These are phyloP conservation scores for Pseudoperonospora humuli DNA, from an alignment of 352 stramenopile genomes.

Conservation along the genomic window DNA sequence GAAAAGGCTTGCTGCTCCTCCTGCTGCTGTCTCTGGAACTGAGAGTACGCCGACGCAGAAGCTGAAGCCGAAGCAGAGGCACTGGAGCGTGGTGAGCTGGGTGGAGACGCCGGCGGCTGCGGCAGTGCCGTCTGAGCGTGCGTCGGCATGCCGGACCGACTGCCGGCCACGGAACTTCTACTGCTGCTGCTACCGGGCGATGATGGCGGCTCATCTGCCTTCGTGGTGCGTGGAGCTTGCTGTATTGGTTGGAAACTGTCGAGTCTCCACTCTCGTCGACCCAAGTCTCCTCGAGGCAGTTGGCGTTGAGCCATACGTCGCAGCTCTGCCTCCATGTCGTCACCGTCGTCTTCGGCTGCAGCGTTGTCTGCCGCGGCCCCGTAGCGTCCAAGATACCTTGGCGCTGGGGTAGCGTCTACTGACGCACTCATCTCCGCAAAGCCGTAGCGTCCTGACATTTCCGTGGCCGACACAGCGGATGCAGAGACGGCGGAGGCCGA, in stretches of 20 bases:
- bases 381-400: constrained; percentile 67
- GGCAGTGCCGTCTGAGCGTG: constrained; percentile 26
- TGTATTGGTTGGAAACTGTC: constrained; percentile 37
- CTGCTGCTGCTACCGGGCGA: constrained; percentile 32
- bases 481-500: constrained; percentile 69
- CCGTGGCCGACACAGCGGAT: constrained; percentile 72
- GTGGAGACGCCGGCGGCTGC: constrained; percentile 48
- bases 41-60: constrained; percentile 21
- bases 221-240: constrained; percentile 13
- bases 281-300: constrained; percentile 67
- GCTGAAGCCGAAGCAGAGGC: constrained; percentile 34
- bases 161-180: constrained; percentile 29
- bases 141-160: constrained; percentile 6
- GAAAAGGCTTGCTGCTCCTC: constrained; percentile 48
- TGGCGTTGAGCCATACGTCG: constrained; percentile 71
- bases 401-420: constrained; percentile 63
- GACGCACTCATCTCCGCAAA: constrained; percentile 80
- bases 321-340: constrained; percentile 73
- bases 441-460: constrained; percentile 47
- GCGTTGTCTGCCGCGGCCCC: constrained; percentile 13
- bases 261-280: constrained; percentile 65
- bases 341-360: constrained; percentile 24
- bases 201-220: constrained; percentile 21
- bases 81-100: constrained; percentile 54
- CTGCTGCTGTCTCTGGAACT: constrained; percentile 28